Evolutionary conservation across 129 eudicot genomes (phyloP).

Genomic region (Chrysanthemum makinoi): DNA sequence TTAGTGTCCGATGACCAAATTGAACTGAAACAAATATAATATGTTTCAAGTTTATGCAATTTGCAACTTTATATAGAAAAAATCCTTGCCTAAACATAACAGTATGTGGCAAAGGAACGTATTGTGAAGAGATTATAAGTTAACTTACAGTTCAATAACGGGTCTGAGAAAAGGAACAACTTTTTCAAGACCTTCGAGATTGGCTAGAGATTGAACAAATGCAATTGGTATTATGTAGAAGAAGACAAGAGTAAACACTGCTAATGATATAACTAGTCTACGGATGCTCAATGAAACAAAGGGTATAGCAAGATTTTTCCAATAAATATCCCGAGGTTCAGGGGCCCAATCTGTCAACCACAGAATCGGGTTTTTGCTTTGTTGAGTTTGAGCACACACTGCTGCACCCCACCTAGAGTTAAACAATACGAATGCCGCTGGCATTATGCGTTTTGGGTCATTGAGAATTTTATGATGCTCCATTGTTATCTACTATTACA

Average conservation of each 20-base stretch:
- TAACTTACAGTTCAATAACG: conserved; percentile 40
- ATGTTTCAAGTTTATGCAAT: too few relatives aligned
- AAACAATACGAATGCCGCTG: conserved; percentile 47
- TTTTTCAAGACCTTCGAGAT: conserved; percentile 49
- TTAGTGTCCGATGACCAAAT: too few relatives aligned
- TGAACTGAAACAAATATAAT: too few relatives aligned
- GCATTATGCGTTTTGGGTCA: conserved; percentile 34
- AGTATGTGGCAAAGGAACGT: not conserved
- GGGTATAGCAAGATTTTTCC: conserved; percentile 53
- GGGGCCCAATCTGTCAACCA: conserved; percentile 50
- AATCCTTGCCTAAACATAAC: too few relatives aligned
- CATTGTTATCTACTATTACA: conserved; percentile 30
- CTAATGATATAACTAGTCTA: conserved; percentile 36
- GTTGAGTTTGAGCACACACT: conserved; percentile 50
- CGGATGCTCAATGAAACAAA: conserved; percentile 38
- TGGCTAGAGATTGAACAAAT: conserved; percentile 57
- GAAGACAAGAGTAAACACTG: conserved; percentile 44
- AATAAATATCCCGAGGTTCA: conserved; percentile 42
- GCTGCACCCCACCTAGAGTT: conserved; percentile 48
- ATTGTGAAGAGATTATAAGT: not conserved
- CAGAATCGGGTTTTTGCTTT: conserved; percentile 41
- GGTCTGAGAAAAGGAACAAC: conserved; percentile 44
- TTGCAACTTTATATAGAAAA: too few relatives aligned
- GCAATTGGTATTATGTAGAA: conserved; percentile 64
- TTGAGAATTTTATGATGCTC: conserved; percentile 34